These are phyloP conservation scores for Uronychia binucleata DNA, from an alignment of 73 alveolate genomes.

Conservation along the genomic window DNA sequence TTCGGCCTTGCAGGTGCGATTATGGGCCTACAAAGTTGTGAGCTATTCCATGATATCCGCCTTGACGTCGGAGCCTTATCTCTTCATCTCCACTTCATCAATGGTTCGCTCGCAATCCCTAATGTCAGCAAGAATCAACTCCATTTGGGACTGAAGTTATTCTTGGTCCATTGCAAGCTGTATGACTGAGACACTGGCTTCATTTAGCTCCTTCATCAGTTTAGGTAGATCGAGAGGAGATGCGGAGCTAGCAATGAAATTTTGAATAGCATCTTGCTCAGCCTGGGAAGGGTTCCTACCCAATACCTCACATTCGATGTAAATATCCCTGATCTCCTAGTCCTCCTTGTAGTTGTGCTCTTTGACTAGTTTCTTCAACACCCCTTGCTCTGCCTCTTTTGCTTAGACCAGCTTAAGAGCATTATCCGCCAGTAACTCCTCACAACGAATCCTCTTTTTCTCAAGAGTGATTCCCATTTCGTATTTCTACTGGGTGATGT, in stretches of 20 bases:
- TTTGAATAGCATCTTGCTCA: not conserved
- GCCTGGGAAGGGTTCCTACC: not conserved
- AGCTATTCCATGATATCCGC: not conserved
- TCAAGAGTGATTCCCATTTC: not conserved
- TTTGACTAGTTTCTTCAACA: not conserved
- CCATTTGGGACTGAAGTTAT: not conserved
- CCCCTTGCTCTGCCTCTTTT: not conserved
- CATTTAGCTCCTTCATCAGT: not conserved
- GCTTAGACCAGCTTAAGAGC: too few species aligned
- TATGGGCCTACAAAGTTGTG: not conserved
- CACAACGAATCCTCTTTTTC: not conserved
- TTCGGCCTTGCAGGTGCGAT: not conserved
- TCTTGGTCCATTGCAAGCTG: not conserved
- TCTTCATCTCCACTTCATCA: not conserved
- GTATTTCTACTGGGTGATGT: not conserved
- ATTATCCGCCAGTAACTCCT: too few species aligned
- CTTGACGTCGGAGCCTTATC: not conserved
- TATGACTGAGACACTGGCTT: not conserved
- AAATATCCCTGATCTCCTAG: not conserved
- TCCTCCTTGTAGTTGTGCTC: not conserved
- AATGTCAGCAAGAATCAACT: not conserved
- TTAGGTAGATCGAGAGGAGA: not conserved
- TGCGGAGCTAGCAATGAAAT: not conserved
- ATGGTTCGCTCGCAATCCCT: not conserved
- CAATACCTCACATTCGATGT: not conserved